Conservation (phyloP, 106 monocot species). For the Allium cepa region DNA sequence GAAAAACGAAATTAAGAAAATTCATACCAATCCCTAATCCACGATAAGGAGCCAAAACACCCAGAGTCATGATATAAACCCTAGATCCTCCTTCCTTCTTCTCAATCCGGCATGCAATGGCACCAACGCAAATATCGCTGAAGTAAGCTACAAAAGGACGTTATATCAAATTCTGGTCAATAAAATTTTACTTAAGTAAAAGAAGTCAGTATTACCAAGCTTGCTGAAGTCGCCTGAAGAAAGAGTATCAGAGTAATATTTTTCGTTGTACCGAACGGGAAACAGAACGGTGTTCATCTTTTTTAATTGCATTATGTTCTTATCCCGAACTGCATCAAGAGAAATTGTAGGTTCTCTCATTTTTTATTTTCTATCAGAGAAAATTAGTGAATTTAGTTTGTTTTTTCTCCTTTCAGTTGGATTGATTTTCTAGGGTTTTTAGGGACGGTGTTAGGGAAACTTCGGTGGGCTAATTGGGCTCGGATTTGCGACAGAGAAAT, state of each 20-base stretch:
- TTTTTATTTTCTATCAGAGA: background rate
- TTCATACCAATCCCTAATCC: conserved; percentile 75
- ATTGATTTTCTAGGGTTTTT: no score
- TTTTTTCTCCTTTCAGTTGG: no score
- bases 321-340: conserved; percentile 76
- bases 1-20: background rate
- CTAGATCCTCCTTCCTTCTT: conserved; percentile 72
- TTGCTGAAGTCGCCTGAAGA: conserved; percentile 85
- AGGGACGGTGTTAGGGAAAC: no score
- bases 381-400: no score
- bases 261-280: conserved; percentile 98
- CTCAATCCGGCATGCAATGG: conserved; percentile 91
- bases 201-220: conserved; percentile 38
- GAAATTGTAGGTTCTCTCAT: conserved; percentile 30
- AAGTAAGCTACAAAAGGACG: conserved; percentile 52
- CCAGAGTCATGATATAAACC: conserved; percentile 91
- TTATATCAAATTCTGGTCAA: no score
- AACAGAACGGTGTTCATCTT: conserved; percentile 97
- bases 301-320: conserved; percentile 99
- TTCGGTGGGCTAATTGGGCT: no score
- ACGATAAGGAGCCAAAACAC: conserved; percentile 91
- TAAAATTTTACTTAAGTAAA: no score
- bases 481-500: no score
- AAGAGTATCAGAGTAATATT: conserved; percentile 93
- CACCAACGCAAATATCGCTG: conserved; percentile 90